Conservation (phyloP, 2,329 filamentous ascomycete genomes). For the Aspergillus clavatus region DNA sequence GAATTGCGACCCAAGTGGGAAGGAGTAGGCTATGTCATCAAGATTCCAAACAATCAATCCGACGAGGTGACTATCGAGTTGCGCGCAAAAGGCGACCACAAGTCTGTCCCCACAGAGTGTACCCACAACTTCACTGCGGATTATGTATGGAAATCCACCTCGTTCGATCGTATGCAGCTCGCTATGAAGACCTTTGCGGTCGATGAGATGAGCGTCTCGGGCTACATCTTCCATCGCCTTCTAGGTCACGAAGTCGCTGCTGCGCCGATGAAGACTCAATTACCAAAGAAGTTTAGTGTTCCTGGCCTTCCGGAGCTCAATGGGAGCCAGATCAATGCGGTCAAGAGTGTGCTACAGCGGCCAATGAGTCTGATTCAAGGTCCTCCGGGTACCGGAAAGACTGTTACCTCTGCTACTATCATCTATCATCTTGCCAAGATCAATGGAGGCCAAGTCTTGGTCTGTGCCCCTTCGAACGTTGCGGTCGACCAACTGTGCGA, state of each 20-base stretch:
- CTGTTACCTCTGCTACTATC: conserved; percentile 95
- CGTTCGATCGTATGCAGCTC: conserved; percentile 97
- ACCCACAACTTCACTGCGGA: conserved; percentile 98
- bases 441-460: conserved; percentile 88
- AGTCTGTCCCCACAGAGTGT: conserved; percentile 90
- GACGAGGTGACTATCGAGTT: conserved; percentile 95
- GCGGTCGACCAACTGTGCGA: conserved; percentile 98
- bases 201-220: conserved; percentile 96
- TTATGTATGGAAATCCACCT: conserved; percentile 99
- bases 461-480: conserved; percentile 96
- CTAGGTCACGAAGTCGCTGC: conserved; percentile 92
- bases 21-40: conserved; percentile 96
- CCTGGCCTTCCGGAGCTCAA: conserved; percentile 93
- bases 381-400: conserved; percentile 95
- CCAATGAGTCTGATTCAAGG: conserved; percentile 95
- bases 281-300: conserved; percentile 95
- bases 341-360: conserved; percentile 90
- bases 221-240: conserved; percentile 96
- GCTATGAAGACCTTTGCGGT: conserved; percentile 99
- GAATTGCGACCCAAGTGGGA: conserved; percentile 92
- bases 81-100: conserved; percentile 90
- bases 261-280: conserved; percentile 88
- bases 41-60: conserved; percentile 98
- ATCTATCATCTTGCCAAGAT: conserved; percentile 97
- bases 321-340: conserved; percentile 89